Base-by-base conservation (phyloP, 352 stramenopile species). In the Pythium phragmiticola region DNA sequence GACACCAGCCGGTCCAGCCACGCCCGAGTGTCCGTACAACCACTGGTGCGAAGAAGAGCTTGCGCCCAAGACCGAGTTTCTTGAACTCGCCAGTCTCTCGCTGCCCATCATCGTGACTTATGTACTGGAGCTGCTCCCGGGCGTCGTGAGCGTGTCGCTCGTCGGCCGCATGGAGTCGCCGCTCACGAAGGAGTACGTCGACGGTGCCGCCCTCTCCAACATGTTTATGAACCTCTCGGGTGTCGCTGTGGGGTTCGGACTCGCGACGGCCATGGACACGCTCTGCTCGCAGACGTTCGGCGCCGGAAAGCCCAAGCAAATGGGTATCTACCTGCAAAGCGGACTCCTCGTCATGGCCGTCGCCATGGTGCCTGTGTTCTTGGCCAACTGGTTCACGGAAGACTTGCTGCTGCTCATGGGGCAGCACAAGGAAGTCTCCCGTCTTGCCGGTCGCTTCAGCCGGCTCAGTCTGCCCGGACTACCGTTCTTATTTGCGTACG, bases 281-380 rank as follows among this genome's bases (percentile, higher is more conserved):
- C 69, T 97, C 0, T 96, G 87, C 59, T 86, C 85, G 12, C 82
- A 95, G 67, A 84, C 89, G 41, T 90, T 84, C 52, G 89, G 89
- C 42, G 88, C 90, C 42, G 80, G 78, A 30, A 68, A 77, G 13
- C 69, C 70, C 30, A 69, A 73, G 5, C 87, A 88, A 64, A 92
- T 96, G 63, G 88, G 87, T 0, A 71, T 83, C 41, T 95, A 92
- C 69, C 77, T 91, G 53, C 80, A 95, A 57, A 82, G 76, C 2
- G 84, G 82, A 2, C 36, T 89, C 0, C 41, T 89, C 49, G 75
- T 94, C 23, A 66, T 95, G 26, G 46, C 57, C 0, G 63, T 72
- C 8, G 73, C 74, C 16, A 72, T 84, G 36, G 45, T 78, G 5
- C 79, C 82, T 5, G 65, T 89, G 42, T 81, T 82, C 41, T 26